Evolutionary conservation across 2,329 filamentous ascomycete species (phyloP).

Genomic region (Hypomyces perniciosus): DNA sequence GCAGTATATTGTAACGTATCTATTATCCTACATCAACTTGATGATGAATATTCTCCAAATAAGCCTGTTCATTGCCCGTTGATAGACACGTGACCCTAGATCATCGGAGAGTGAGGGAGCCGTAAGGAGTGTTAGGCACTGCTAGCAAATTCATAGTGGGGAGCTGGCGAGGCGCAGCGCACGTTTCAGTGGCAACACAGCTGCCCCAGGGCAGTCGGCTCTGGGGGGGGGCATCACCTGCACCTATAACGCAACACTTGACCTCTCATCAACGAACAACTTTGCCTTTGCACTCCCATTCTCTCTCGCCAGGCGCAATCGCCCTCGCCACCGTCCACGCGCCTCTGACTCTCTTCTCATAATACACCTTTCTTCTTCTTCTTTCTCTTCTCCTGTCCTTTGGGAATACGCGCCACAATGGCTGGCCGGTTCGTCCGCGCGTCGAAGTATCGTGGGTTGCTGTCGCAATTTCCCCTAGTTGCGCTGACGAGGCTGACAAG

Average conservation of each 20-base stretch:
- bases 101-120: too few species aligned
- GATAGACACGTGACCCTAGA: too few species aligned
- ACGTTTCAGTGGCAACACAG: slow-evolving; percentile 4
- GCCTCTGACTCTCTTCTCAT: slow-evolving; percentile 8
- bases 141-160: background rate
- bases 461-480: slow-evolving; percentile 20
- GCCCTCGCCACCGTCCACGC: slow-evolving; percentile 4
- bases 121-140: background rate
- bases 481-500: slow-evolving; percentile 23
- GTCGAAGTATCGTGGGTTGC: slow-evolving; percentile 61
- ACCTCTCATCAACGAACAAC: background rate
- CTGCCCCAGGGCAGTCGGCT: background rate
- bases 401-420: slow-evolving; percentile 35
- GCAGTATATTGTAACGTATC: too few species aligned
- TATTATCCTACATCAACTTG: too few species aligned
- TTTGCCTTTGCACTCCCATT: background rate
- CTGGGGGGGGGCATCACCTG: slow-evolving; percentile 6
- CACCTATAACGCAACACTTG: slow-evolving; percentile 6
- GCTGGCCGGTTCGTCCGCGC: slow-evolving; percentile 61
- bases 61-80: too few species aligned
- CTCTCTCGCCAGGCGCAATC: slow-evolving; percentile 4
- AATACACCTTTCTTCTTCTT: slow-evolving; percentile 6
- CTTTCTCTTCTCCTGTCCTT: slow-evolving; percentile 11
- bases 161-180: slow-evolving; percentile 12
- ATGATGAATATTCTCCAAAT: too few species aligned